Conservation (phyloP, 2,329 filamentous ascomycete genomes). For the Cercospora citrullina region DNA sequence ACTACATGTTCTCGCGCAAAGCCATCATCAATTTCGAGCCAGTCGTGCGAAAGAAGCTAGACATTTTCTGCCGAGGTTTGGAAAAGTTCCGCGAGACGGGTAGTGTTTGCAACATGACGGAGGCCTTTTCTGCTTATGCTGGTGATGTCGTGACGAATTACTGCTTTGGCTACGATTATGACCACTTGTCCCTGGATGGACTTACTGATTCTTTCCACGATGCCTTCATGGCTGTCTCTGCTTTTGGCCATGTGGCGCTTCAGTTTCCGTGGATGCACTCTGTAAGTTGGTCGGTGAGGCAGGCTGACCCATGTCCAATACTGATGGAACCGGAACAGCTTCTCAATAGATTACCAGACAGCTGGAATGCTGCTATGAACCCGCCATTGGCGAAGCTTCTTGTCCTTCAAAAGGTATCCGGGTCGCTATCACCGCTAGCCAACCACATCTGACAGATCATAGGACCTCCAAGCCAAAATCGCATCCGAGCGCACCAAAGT, state of each 20-base stretch:
- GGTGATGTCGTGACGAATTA: constrained; percentile 28
- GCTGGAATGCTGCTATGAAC: constrained; percentile 24
- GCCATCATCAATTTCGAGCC: constrained; percentile 25
- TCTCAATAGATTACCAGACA: constrained; percentile 22
- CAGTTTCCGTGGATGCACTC: constrained; percentile 25
- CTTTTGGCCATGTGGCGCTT: constrained; percentile 23
- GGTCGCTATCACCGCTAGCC: too few relatives aligned
- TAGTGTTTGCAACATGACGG: constrained; percentile 21
- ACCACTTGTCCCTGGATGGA: constrained; percentile 22
- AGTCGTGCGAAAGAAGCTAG: constrained; percentile 20
- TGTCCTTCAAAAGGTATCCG: constrained; percentile 17
- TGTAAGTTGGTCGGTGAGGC: neutral
- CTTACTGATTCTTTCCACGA: constrained; percentile 26
- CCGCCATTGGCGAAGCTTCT: constrained; percentile 20
- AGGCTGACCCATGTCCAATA: neutral
- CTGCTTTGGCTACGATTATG: constrained; percentile 25
- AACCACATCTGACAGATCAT: neutral
- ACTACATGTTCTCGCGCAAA: constrained; percentile 26
- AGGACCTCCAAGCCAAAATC: constrained; percentile 23
- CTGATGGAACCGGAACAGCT: neutral
- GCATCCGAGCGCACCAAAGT: constrained; percentile 6
- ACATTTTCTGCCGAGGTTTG: constrained; percentile 20
- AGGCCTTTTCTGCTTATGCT: constrained; percentile 23
- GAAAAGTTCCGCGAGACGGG: constrained; percentile 20
- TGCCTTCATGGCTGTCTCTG: constrained; percentile 22